phyloP scores from a whole-genome alignment of 2,329 filamentous ascomycete genomes.

The Apiospora sp. region DNA sequence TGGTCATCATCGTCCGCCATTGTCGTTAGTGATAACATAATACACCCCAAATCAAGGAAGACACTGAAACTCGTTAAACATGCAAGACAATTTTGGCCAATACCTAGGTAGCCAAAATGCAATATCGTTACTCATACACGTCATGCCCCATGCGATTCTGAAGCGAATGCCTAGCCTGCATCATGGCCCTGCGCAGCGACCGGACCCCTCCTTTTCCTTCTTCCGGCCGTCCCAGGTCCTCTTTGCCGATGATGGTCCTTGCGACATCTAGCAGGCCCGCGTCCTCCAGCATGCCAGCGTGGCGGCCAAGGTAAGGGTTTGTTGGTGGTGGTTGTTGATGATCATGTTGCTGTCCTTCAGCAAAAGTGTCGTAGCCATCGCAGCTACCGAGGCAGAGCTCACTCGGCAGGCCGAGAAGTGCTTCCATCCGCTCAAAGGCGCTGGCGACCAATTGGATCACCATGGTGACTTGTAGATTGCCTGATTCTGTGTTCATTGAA shows the following conservation, averaged over 20 bases:
- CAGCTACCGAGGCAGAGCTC: neutral
- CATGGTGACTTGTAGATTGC: conserved; percentile 22
- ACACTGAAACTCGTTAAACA: neutral
- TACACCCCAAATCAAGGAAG: neutral
- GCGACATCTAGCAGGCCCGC: conserved; percentile 1
- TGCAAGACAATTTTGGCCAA: neutral
- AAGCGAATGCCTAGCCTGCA: neutral
- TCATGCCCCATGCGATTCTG: neutral
- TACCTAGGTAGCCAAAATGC: no score
- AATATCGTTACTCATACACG: neutral
- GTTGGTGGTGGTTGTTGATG: neutral
- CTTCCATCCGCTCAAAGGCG: conserved; percentile 21
- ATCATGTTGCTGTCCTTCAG: neutral
- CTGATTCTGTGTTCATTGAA: neutral
- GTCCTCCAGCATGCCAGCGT: neutral
- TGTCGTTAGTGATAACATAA: neutral
- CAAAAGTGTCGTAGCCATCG: neutral
- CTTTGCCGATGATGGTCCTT: conserved; percentile 5
- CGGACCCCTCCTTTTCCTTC: conserved; percentile 2
- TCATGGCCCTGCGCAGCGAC: neutral
- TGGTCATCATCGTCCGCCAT: neutral
- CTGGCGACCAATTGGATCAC: conserved; percentile 8
- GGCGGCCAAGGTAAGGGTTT: neutral
- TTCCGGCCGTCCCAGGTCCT: neutral
- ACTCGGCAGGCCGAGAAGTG: neutral